Evolutionary conservation across 306 rosid species (phyloP), one percentile per base, ranked within the genome.

Genomic region (Pyrus communis): DNA sequence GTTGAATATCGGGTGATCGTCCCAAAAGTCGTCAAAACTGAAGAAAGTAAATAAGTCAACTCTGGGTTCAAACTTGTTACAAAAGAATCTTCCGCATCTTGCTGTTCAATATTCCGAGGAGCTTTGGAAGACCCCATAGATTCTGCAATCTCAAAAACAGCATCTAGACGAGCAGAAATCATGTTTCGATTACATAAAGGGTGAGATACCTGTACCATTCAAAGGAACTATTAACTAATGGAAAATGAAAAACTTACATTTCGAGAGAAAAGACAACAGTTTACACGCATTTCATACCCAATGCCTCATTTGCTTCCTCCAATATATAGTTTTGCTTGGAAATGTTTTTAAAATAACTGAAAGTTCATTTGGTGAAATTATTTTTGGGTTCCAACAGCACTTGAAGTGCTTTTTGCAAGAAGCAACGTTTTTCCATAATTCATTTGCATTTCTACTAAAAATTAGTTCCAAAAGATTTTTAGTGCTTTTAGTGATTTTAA

Each of bases 111-210:
- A 80, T 77, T 86, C 79, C 69, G 86, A 77, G 57, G 73, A 61
- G 83, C 73, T 75, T 82, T 87, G 69, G 86, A 82, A 80, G 96
- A 89, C 69, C 91, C 90, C 97, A 90, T 89, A 79, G 91, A 89
- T 75, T 91, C 91, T 71, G 88, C 92, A 71, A 95, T 90, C 89
- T 92, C 98, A 35, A 91, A 89, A 54, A 95, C 97, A 30, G 97
- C 97, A 84, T 92, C 87, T 72, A 89, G 93, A 63, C 97, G 98
- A 75, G 96, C 86, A 75, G 82, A 83, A 79, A 95, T 90, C 93
- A 92, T 80, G 77, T 85, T 82, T 88, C 84, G 85, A 77, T 92
- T 96, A 84, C 97, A 84, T 77, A 95, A 84, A 67, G 98, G 98
- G 81, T 86, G 98, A 65, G 86, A 83, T 74, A 90, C 93, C 97